Evolutionary conservation across 1,284 basidiomycete species (phyloP).

Genomic region (Boletellus dicymbophilus): DNA sequence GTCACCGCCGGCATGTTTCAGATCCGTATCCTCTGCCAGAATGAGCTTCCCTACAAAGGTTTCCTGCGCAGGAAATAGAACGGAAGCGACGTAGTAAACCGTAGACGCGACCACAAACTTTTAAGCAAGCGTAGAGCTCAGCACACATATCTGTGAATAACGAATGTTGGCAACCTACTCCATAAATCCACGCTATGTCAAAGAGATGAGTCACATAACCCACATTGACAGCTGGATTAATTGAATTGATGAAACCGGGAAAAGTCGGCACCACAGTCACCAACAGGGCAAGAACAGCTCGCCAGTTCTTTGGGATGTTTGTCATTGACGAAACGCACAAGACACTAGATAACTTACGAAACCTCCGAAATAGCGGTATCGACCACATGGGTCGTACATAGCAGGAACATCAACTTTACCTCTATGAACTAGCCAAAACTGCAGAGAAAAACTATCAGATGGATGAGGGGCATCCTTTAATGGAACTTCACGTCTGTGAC

Average conservation of each 20-base stretch:
- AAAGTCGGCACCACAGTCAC: constrained; percentile 64
- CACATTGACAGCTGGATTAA: constrained; percentile 58
- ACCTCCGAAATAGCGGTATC: constrained; percentile 65
- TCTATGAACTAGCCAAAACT: constrained; percentile 70
- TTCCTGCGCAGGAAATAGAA: constrained; percentile 56
- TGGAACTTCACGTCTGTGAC: constrained; percentile 56
- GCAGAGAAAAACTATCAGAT: constrained; percentile 2
- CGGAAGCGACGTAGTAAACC: constrained; percentile 54
- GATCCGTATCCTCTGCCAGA: constrained; percentile 12
- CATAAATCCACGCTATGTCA: constrained; percentile 71
- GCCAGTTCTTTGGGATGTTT: constrained; percentile 58
- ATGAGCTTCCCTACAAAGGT: constrained; percentile 56
- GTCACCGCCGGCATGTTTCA: background rate
- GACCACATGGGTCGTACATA: constrained; percentile 68
- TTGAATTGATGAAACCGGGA: constrained; percentile 68
- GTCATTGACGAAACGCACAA: background rate
- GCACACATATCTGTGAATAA: background rate
- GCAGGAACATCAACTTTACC: constrained; percentile 67
- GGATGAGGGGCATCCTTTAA: constrained; percentile 2
- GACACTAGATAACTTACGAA: constrained; percentile 45
- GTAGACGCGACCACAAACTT: constrained; percentile 43
- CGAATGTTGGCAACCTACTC: constrained; percentile 44
- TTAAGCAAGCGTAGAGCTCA: constrained; percentile 29
- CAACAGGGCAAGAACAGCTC: constrained; percentile 64
- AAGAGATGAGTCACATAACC: constrained; percentile 56